Evolutionary conservation across 2,329 filamentous ascomycete species (phyloP), one percentile per base, ranked within the genome.

Genomic region (Fusarium tuaranense): DNA sequence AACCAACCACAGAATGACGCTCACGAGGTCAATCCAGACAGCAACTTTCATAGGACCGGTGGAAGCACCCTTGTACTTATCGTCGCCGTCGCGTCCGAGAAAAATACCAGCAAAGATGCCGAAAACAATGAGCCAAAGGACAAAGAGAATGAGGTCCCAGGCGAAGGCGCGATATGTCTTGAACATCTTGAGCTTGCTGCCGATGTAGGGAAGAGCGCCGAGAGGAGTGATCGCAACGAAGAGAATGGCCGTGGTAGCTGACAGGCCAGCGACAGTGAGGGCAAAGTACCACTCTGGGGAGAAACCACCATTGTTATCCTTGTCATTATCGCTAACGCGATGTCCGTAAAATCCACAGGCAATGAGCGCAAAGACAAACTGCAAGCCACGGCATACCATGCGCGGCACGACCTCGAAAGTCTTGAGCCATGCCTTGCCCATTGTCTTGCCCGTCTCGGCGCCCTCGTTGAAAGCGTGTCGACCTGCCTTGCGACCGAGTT

Each of bases 61-160:
- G 70, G 80, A 85, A 53, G 80, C 81, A 34, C 84, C 85, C 79
- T 87, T 83, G 80, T 86, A 87, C 46, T 81, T 77, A 38, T 85
- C 83, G 67, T 92, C 87, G 65, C 87, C 87, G 71, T 90, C 82
- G 60, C 89, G 87, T 38, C 86, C 81, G 68, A 95, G 89, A 82
- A 92, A 95, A 84, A 94, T 90, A 70, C 87, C 89, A 16, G 91
- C 93, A 75, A 95, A 95, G 69, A 93, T 88, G 32, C 92, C 93
- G 79, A 95, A 94, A 4, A 92, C 86, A 16, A 90, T 87, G 70
- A 93, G 84, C 90, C 92, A 95, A 3, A 83, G 75, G 34, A 87
- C 48, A 74, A 84, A 86, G 5, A 88, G 81, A 12, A 80, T 70
- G 22, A 84, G 69, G 59, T 88, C 86, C 84, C 84, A 87, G 16